phyloP scores from a whole-genome alignment of 129 eudicot genomes.

The Silybum marianum region DNA sequence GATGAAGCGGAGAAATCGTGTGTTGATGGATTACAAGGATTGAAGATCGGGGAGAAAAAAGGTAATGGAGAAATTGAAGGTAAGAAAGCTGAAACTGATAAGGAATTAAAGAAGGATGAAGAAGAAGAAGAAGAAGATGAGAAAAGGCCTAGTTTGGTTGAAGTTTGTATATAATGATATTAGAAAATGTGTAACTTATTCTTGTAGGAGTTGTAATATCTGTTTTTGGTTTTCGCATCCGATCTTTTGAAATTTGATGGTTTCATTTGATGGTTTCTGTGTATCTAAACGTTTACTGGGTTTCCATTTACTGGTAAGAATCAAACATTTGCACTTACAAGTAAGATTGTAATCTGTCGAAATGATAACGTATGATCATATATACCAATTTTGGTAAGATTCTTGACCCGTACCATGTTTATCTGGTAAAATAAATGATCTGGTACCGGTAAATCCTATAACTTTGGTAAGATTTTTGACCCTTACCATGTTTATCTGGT shows the following conservation, averaged over 20 bases:
- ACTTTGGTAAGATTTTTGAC: too few species aligned
- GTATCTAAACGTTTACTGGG: too few species aligned
- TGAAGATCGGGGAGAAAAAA: conserved; percentile 59
- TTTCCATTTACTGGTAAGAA: too few species aligned
- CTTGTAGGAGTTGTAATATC: conserved; percentile 8
- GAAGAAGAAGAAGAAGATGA: conserved; percentile 33
- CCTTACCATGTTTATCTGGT: too few species aligned
- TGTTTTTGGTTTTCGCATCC: background rate
- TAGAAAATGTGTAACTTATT: conserved; percentile 12
- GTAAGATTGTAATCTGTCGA: too few species aligned
- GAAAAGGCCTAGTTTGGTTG: conserved; percentile 50
- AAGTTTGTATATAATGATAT: conserved; percentile 48
- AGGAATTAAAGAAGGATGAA: conserved; percentile 24
- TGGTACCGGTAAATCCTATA: too few species aligned
- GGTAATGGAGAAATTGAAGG: conserved; percentile 18
- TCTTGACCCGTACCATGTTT: too few species aligned
- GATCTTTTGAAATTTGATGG: background rate
- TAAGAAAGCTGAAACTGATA: conserved; percentile 23
- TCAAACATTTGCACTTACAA: too few species aligned
- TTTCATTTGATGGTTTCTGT: too few species aligned
- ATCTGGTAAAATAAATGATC: too few species aligned
- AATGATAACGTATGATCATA: too few species aligned
- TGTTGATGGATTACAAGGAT: conserved; percentile 63
- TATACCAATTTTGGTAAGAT: too few species aligned
- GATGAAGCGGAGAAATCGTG: conserved; percentile 51